These are phyloP conservation scores for Linnemannia hyalina DNA, from an alignment of 192 early-diverging fungal species.

Conservation along the genomic window DNA sequence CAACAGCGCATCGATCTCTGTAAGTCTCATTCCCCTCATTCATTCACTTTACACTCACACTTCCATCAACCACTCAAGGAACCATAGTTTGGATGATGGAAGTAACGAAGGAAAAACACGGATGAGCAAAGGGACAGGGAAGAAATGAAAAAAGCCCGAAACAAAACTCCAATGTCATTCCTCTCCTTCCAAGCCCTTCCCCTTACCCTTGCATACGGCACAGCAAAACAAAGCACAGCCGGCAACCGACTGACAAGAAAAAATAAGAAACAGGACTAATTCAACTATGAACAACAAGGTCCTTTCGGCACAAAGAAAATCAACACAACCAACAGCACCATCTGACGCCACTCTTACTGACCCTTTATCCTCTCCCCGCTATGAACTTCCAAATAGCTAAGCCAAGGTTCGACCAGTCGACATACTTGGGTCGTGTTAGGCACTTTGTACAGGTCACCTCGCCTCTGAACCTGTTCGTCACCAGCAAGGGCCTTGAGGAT, in stretches of 20 bases:
- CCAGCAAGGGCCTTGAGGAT: conserved; percentile 65
- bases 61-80: background rate
- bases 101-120: background rate
- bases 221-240: too few species aligned
- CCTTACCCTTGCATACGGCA: too few species aligned
- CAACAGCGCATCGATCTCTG: conserved; percentile 40
- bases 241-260: too few species aligned
- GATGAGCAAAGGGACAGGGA: background rate
- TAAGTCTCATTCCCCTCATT: conserved; percentile 15
- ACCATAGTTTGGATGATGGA: background rate
- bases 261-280: too few species aligned
- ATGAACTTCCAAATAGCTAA: conserved; percentile 52
- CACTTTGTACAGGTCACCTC: conserved; percentile 84
- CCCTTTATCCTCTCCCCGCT: background rate
- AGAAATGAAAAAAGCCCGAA: conserved; percentile 10
- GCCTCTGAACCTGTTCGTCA: conserved; percentile 78
- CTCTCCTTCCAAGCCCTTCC: background rate
- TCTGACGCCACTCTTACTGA: background rate
- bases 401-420: conserved; percentile 73
- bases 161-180: background rate
- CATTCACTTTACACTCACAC: background rate
- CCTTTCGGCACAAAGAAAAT: background rate
- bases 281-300: too few species aligned
- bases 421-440: conserved; percentile 78
- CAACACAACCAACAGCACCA: background rate